Conservation (phyloP, 2,329 filamentous ascomycete species). For the Cryphonectria radicalis region DNA sequence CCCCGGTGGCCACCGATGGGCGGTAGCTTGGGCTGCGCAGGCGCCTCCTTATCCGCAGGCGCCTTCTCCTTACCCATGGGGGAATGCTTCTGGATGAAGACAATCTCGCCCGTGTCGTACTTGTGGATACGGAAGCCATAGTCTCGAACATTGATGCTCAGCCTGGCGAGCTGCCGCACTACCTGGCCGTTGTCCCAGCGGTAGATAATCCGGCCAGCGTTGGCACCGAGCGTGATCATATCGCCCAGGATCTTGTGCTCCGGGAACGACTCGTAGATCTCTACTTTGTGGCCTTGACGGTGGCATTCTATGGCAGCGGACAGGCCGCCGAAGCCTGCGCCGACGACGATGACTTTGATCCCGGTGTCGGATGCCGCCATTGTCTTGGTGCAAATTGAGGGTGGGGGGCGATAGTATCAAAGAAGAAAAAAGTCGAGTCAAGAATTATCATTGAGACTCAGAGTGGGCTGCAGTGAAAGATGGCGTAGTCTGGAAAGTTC, state of each 20-base stretch:
- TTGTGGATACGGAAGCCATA: not conserved
- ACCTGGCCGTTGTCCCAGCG: conserved; percentile 16
- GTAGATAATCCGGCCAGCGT: conserved; percentile 17
- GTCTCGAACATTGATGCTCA: not conserved
- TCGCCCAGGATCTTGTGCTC: not conserved
- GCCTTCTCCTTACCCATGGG: not conserved
- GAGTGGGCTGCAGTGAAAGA: not conserved
- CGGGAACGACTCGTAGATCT: not conserved
- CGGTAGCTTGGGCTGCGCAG: not conserved
- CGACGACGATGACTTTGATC: not conserved
- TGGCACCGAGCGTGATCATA: not conserved
- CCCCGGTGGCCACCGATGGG: not conserved
- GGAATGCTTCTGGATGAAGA: not conserved
- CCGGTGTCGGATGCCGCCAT: not conserved
- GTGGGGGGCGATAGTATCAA: not conserved
- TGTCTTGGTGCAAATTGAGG: not conserved
- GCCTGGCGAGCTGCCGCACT: not conserved
- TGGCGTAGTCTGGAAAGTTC: not conserved
- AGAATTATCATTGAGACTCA: no score
- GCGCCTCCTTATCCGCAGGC: not conserved
- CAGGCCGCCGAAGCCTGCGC: not conserved
- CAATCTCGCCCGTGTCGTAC: not conserved
- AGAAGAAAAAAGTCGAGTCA: no score
- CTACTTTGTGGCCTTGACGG: not conserved
- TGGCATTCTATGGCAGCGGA: not conserved